Evolutionary conservation across 176 grass and related monocot species (phyloP).

Genomic region (Carex parvula): DNA sequence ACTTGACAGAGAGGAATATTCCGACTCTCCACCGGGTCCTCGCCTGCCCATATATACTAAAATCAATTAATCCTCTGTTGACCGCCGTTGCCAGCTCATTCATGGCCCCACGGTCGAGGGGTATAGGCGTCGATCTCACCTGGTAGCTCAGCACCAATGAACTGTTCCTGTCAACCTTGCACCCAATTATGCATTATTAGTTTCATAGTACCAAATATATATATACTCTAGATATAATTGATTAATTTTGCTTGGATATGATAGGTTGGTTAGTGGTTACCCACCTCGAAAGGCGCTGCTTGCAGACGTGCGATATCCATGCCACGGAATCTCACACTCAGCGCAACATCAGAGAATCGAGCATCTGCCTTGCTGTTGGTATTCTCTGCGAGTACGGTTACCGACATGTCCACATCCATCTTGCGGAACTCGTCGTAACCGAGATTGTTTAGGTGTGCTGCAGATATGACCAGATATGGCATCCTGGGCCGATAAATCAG

Average conservation of each 20-base stretch:
- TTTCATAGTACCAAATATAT: background rate
- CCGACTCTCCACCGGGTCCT: constrained; percentile 63
- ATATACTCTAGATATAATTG: background rate
- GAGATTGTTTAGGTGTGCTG: constrained; percentile 40
- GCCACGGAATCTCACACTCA: constrained; percentile 56
- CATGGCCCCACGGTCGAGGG: constrained; percentile 36
- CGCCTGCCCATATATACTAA: constrained; percentile 54
- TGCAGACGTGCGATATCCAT: constrained; percentile 42
- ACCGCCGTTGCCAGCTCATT: constrained; percentile 41
- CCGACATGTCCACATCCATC: constrained; percentile 37
- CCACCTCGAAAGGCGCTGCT: constrained; percentile 40
- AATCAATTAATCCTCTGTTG: constrained; percentile 38
- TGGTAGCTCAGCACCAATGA: constrained; percentile 40
- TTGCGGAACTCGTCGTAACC: constrained; percentile 38
- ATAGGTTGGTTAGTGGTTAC: background rate
- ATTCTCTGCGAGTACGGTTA: constrained; percentile 50
- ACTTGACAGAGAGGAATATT: constrained; percentile 49
- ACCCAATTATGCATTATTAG: background rate
- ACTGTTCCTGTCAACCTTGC: constrained; percentile 35
- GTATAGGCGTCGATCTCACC: constrained; percentile 1
- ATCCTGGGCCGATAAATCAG: constrained; percentile 66
- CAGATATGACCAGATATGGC: constrained; percentile 53
- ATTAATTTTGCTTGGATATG: background rate
- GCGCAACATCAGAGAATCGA: constrained; percentile 49
- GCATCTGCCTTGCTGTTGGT: constrained; percentile 57